A percentile compares a stretch with the other conserved stretches of the same genome.
Conservation (phyloP, 1,284 basidiomycete genomes). For the Bjerkandera adusta region DNA sequence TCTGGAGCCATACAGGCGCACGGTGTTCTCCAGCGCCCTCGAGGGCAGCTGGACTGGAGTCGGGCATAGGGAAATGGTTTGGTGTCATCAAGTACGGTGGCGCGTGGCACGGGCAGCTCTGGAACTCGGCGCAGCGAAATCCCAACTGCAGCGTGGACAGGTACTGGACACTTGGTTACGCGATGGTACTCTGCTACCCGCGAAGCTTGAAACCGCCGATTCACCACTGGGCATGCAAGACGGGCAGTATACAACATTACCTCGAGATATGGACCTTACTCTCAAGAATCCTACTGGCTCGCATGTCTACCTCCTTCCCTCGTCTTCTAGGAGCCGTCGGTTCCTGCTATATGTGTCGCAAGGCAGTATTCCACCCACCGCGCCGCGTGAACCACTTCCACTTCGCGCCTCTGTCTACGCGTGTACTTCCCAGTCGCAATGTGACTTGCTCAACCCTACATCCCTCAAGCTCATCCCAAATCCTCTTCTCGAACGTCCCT, state of each 20-base stretch:
- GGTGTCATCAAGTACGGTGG: slow-evolving; percentile 98
- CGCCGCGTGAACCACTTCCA: slow-evolving; percentile 43
- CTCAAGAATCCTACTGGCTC: slow-evolving; percentile 43
- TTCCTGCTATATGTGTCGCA: slow-evolving; percentile 60
- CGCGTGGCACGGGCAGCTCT: slow-evolving; percentile 79
- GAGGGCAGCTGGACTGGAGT: slow-evolving; percentile 94
- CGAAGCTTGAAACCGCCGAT: slow-evolving; percentile 3
- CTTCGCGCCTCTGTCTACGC: slow-evolving; percentile 43
- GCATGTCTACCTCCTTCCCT: slow-evolving; percentile 49
- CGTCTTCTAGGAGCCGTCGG: slow-evolving; percentile 14
- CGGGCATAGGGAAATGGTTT: slow-evolving; percentile 95
- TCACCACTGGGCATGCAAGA: slow-evolving; percentile 22
- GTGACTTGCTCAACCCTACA: slow-evolving; percentile 41
- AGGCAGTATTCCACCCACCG: slow-evolving; percentile 48
- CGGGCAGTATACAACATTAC: slow-evolving; percentile 34
- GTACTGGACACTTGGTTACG: slow-evolving; percentile 64
- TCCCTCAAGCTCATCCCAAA: slow-evolving; percentile 61
- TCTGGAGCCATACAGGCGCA: slow-evolving; percentile 49
- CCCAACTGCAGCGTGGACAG: slow-evolving; percentile 29
- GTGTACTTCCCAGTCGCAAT: slow-evolving; percentile 38
- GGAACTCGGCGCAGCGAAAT: slow-evolving; percentile 50
- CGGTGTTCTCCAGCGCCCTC: slow-evolving; percentile 84
- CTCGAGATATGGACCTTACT: slow-evolving; percentile 36
- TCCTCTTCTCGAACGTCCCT: slow-evolving; percentile 46
- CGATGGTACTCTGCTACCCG: slow-evolving; percentile 48